Conservation (phyloP, 257 asterid genomes). For the Pogostemon cablin region DNA sequence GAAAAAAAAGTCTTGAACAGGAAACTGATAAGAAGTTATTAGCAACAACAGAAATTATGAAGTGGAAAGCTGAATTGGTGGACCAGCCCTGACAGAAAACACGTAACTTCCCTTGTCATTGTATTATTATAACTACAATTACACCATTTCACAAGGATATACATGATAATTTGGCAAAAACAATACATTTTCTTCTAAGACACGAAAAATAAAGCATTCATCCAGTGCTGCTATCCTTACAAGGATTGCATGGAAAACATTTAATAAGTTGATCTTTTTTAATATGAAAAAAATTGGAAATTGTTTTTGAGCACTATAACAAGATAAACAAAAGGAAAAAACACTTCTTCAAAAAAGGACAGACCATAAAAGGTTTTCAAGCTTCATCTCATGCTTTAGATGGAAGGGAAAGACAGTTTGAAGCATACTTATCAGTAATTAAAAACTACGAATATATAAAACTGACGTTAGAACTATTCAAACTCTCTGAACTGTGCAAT, state of each 20-base stretch:
- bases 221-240: not conserved
- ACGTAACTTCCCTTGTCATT: not conserved
- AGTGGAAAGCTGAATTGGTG: not conserved
- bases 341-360: conserved; percentile 10
- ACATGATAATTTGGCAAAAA: not conserved
- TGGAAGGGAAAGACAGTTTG: not conserved
- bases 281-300: not conserved
- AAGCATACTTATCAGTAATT: no score
- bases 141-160: conserved; percentile 4
- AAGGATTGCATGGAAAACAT: conserved; percentile 1
- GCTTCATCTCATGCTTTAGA: conserved; percentile 17
- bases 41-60: not conserved
- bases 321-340: not conserved
- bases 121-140: conserved; percentile 10
- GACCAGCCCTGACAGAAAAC: conserved; percentile 7
- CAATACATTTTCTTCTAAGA: conserved; percentile 6
- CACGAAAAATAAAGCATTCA: not conserved
- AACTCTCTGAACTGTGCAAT: no score
- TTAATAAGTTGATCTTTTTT: not conserved
- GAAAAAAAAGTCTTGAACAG: not conserved
- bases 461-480: not conserved
- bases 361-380: not conserved
- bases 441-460: not conserved
- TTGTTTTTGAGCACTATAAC: not conserved
- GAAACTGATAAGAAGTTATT: not conserved